Evolutionary conservation across 1,284 basidiomycete genomes (phyloP).

Genomic region (Caloboletus firmus): DNA sequence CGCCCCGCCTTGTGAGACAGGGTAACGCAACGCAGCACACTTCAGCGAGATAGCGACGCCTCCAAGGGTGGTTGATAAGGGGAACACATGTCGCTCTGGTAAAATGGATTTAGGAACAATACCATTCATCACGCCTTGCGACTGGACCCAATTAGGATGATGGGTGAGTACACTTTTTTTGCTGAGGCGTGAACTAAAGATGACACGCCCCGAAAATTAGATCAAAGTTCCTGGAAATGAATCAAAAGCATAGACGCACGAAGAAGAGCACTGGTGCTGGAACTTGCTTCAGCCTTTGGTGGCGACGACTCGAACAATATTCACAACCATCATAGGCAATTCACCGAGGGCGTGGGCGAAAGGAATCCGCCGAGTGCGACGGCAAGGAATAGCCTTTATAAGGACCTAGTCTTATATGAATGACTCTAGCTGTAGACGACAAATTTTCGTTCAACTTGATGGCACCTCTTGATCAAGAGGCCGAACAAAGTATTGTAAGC

Average conservation of each 20-base stretch:
- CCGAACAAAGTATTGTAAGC: neutral
- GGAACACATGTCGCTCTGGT: slow-evolving; percentile 24
- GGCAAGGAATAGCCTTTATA: neutral
- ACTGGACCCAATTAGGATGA: neutral
- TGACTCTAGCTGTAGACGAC: too few species aligned
- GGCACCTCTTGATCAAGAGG: too few species aligned
- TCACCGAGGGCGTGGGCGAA: neutral
- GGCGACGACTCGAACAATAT: neutral
- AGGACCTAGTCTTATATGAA: too few species aligned
- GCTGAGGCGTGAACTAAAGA: neutral
- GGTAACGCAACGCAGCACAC: slow-evolving; percentile 29
- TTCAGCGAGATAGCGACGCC: slow-evolving; percentile 12
- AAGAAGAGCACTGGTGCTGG: neutral
- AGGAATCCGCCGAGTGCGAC: neutral
- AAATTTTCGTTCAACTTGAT: too few species aligned
- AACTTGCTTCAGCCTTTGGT: neutral
- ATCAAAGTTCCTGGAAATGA: neutral
- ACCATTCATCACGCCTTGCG: slow-evolving; percentile 7
- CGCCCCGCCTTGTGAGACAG: slow-evolving; percentile 26
- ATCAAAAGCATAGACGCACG: neutral
- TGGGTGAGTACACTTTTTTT: too few species aligned
- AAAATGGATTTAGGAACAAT: neutral
- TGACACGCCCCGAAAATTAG: neutral
- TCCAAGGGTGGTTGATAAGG: slow-evolving; percentile 16
- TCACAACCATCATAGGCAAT: neutral